Conservation (phyloP, 306 rosid genomes). For the Hippophae rhamnoides region DNA sequence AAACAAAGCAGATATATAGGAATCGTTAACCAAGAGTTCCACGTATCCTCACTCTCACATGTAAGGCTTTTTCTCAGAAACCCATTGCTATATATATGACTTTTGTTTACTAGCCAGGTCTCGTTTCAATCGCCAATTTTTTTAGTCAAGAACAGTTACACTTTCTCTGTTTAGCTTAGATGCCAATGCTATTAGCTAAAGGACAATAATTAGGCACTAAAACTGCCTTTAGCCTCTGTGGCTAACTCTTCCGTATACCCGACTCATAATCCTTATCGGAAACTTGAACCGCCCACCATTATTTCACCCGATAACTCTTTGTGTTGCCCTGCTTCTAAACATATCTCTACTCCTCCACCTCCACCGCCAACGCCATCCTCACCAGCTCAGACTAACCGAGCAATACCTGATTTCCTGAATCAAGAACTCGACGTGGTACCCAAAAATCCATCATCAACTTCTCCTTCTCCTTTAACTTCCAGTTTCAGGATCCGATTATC, state of each 20-base stretch:
- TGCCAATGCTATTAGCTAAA: slow-evolving; percentile 29
- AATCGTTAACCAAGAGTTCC: background rate
- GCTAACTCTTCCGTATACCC: slow-evolving; percentile 4
- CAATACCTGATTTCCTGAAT: slow-evolving; percentile 2
- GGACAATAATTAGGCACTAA: slow-evolving; percentile 24
- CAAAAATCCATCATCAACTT: background rate
- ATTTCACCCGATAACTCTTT: slow-evolving; percentile 35
- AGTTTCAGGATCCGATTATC: slow-evolving; percentile 47
- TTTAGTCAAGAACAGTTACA: background rate
- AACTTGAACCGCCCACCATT: slow-evolving; percentile 30
- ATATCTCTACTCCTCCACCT: slow-evolving; percentile 3
- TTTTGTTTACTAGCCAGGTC: slow-evolving; percentile 17
- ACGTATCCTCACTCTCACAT: background rate
- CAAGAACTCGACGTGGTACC: slow-evolving; percentile 2
- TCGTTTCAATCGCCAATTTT: slow-evolving; percentile 66
- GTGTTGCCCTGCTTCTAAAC: slow-evolving; percentile 34
- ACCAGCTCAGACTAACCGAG: slow-evolving; percentile 13
- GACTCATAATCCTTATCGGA: slow-evolving; percentile 4
- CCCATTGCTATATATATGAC: slow-evolving; percentile 3
- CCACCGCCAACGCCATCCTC: slow-evolving; percentile 3
- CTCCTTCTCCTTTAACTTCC: slow-evolving; percentile 23
- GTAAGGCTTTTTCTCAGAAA: background rate
- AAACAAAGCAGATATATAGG: slow-evolving; percentile 3
- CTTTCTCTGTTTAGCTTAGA: slow-evolving; percentile 12
- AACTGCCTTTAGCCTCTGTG: slow-evolving; percentile 28